phyloP scores from a whole-genome alignment of 306 rosid genomes.

The Cajanus cajan region DNA sequence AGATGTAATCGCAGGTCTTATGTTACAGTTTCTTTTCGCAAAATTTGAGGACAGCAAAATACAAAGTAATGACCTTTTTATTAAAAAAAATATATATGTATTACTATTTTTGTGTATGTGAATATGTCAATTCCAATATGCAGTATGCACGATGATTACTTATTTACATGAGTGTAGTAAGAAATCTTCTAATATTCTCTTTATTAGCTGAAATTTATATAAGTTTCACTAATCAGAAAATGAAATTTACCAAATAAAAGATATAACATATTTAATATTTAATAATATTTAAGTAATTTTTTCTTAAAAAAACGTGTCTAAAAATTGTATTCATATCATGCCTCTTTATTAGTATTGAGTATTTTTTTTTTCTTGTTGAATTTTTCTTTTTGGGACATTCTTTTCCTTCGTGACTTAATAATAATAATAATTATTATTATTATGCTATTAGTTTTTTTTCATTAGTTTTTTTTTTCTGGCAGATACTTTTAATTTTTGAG shows the following conservation, averaged over 20 bases:
- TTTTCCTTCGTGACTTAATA: neutral
- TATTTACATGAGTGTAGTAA: neutral
- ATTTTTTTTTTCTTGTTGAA: neutral
- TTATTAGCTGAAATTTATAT: neutral
- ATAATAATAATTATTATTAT: too few species aligned
- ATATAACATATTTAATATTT: neutral
- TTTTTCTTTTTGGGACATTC: neutral
- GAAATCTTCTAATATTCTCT: neutral
- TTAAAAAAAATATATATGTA: neutral
- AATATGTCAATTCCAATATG: neutral
- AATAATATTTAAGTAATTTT: neutral
- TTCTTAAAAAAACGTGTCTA: neutral
- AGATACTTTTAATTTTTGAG: too few species aligned
- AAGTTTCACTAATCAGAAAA: neutral
- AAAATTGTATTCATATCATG: neutral
- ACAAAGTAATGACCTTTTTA: neutral
- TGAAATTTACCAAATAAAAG: neutral
- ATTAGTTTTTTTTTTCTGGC: neutral
- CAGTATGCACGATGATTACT: neutral
- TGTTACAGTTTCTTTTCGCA: neutral
- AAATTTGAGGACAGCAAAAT: neutral
- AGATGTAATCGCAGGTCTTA: neutral
- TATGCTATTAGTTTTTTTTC: too few species aligned
- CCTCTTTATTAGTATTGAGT: neutral
- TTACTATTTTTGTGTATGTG: neutral